Evolutionary conservation across 2,329 filamentous ascomycete genomes (phyloP), one percentile per base, ranked within the genome.

Genomic region (Paramyrothecium sp.): DNA sequence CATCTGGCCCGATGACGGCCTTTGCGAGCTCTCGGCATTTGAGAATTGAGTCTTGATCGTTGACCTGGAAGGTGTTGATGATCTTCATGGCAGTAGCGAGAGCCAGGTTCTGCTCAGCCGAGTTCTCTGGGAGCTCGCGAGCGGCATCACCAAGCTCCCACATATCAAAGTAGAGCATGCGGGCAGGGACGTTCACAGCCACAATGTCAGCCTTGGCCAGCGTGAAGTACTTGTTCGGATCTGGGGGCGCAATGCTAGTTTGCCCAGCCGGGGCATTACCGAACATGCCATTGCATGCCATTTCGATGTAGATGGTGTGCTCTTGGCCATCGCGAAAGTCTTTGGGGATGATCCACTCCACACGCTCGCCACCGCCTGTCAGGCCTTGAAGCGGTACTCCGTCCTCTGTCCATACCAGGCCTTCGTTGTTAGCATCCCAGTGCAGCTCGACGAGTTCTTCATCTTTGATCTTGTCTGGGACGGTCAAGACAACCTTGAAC

Each of bases 221-320:
- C 57, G 81, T 82, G 72, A 89, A 99, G 70, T 89, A 90, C 66
- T 83, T 89, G 78, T 97, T 86, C n/a, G 91, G 90, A 58, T 89
- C 81, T 0, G 95, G 95, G 16, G 95, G 92, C 71, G 96, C 91
- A 64, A 97, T 98, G 33, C 82, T 86, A 49, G 63, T 65, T 71
- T 96, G 91, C 23, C 91, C 92, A 20, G 89, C 89, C 0, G 89
- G 83, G 0, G 92, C 89, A 71, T 97, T 97, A 65, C 95, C 95
- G 76, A 98, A 98, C 93, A 98, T 98, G 73, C 89, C 88, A 73
- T 99, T 99, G 77, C 95, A 98, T 20, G 95, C 95, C 91, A 98
- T 97, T 77, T 99, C 95, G 62, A 99, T 89, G 73, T 97, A 99
- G 67, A 99, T 90, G 19, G 83, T 86, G 72, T 98, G 93, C 67